Evolutionary conservation across 768 basidiomycete genomes (phyloP).

Genomic region (Tulasnella sp.): DNA sequence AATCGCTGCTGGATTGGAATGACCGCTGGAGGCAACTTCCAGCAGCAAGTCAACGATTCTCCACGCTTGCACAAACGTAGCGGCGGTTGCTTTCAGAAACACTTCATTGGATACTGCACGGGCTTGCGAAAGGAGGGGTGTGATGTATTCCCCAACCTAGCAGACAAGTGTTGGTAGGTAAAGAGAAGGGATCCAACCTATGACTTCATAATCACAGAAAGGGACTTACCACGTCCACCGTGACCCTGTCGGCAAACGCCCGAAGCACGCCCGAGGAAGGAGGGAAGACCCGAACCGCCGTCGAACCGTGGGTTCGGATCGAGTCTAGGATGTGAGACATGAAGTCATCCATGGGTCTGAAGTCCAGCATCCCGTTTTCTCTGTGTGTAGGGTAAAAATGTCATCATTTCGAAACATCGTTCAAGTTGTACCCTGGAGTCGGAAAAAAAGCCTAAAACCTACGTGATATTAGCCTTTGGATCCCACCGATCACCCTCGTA

Average conservation of each 20-base stretch:
- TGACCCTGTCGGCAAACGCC: slow-evolving; percentile 72
- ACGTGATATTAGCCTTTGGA: slow-evolving; percentile 73
- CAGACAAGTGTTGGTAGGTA: not conserved
- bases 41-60: slow-evolving; percentile 70
- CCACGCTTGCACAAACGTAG: slow-evolving; percentile 81
- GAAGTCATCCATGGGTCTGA: slow-evolving; percentile 89
- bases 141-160: slow-evolving; percentile 81
- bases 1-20: slow-evolving; percentile 18
- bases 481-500: slow-evolving; percentile 76
- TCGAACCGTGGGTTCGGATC: slow-evolving; percentile 60
- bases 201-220: not conserved
- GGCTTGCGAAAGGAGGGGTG: slow-evolving; percentile 61
- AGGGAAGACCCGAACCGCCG: slow-evolving; percentile 82
- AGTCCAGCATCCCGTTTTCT: slow-evolving; percentile 54
- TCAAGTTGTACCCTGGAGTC: not conserved
- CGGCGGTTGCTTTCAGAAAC: slow-evolving; percentile 79
- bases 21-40: slow-evolving; percentile 30
- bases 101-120: slow-evolving; percentile 57
- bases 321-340: slow-evolving; percentile 56
- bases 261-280: slow-evolving; percentile 63
- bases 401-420: not conserved
- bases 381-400: slow-evolving; percentile 23
- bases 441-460: slow-evolving; percentile 20
- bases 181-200: slow-evolving; percentile 7
- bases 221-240: slow-evolving; percentile 63